These are phyloP conservation scores for Wickerhamomyces hampshirensis DNA, from an alignment of 805 yeast species.

Conservation along the genomic window DNA sequence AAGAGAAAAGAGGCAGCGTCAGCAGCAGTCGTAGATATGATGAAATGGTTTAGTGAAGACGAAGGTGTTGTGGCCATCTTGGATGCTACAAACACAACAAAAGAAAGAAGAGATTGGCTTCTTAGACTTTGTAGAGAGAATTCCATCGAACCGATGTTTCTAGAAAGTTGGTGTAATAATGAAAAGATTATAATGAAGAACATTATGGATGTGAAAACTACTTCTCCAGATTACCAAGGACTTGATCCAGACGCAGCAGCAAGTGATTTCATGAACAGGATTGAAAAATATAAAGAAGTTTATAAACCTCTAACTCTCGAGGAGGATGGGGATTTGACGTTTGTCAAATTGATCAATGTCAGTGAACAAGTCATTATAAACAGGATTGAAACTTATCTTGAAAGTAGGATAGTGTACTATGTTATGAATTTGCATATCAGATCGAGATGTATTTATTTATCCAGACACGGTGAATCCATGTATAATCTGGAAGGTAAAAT, in stretches of 20 bases:
- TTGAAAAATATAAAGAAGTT: constrained; percentile 62
- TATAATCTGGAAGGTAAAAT: constrained; percentile 91
- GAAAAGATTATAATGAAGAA: constrained; percentile 72
- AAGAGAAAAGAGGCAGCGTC: constrained; percentile 67
- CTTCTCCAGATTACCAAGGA: constrained; percentile 31
- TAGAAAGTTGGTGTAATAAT: constrained; percentile 90
- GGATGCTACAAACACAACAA: constrained; percentile 90
- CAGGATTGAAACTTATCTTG: constrained; percentile 80
- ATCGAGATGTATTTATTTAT: constrained; percentile 88
- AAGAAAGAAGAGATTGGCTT: constrained; percentile 61
- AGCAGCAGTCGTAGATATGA: constrained; percentile 71
- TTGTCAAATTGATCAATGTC: constrained; percentile 82
- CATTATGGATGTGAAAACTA: constrained; percentile 79
- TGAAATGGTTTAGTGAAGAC: constrained; percentile 78
- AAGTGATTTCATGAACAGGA: constrained; percentile 67
- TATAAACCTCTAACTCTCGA: constrained; percentile 71
- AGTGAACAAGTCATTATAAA: constrained; percentile 86
- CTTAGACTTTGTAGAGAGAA: constrained; percentile 56
- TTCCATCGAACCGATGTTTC: constrained; percentile 81
- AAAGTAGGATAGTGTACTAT: constrained; percentile 89
- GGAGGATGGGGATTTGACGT: constrained; percentile 63
- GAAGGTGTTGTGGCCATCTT: constrained; percentile 87
- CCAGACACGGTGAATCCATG: constrained; percentile 93
- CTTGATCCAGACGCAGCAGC: constrained; percentile 68
- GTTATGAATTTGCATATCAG: constrained; percentile 93